Evolutionary conservation across 2,329 filamentous ascomycete species (phyloP), one percentile per base, ranked within the genome.

Genomic region (Talaromyces sp.): DNA sequence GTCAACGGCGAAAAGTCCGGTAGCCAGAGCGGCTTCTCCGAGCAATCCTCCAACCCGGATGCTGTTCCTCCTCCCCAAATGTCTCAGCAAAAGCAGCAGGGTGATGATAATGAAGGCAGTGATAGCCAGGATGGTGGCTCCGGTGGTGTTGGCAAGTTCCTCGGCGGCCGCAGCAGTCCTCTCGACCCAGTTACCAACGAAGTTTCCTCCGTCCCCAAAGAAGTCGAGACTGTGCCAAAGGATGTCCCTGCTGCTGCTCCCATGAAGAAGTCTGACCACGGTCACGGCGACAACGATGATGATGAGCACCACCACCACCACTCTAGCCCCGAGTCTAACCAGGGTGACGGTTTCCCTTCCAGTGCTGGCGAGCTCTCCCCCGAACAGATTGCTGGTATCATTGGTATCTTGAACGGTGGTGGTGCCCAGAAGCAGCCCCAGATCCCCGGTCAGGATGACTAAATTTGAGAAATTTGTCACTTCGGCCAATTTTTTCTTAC

Each of bases 21-120:
- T 55, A n/a, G 48, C 64, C 19, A 38, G 51, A 27, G 62, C 56
- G 9, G 60, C 60, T 24, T 43, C 61, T 48, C 56, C 52, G 43
- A 68, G 62, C 21, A 67, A n/a, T 61, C 65, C 6, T 65, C 67
- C 50, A 54, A 60, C 26, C 58, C 61, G 62, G 54, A 65, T 68
- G 59, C 62, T 48, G 24, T 6, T 17, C 1, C 24, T 52, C 14
- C 48, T 29, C 26, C 11, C 8, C 48, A 27, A 29, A 2, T 8
- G 12, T 4, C 24, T 12, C 2, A 52, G 48, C 3, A 3, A 52
- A 7, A 24, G 11, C 10, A 24, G 9, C 11, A 46, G 3, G 43
- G 7, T 3, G 9, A 24, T 21, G 43, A 8, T 46, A n/a, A 24
- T 19, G 19, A 24, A 12, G 35, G 3, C 8, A 12, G 19, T 19